Evolutionary conservation across 768 basidiomycete species (phyloP).

Genomic region (Kwoniella dendrophila): DNA sequence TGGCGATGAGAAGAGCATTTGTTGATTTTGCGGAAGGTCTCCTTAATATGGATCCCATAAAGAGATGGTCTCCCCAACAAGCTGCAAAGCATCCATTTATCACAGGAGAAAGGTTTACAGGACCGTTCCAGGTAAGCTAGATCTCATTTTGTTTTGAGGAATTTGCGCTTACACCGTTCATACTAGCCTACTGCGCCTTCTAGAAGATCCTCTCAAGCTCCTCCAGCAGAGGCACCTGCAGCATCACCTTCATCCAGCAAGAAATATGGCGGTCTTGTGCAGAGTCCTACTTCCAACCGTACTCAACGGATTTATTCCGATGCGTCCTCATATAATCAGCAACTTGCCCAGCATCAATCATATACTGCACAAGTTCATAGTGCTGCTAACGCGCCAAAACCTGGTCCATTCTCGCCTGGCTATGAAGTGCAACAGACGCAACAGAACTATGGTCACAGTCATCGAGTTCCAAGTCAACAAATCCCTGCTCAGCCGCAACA

Average conservation of each 20-base stretch:
- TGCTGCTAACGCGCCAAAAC: constrained; percentile 55
- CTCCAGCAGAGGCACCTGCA: neutral
- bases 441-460: constrained; percentile 37
- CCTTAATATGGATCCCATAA: constrained; percentile 88
- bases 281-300: constrained; percentile 72
- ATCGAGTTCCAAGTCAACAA: constrained; percentile 36
- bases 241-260: constrained; percentile 33
- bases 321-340: constrained; percentile 91
- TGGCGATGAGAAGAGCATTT: constrained; percentile 90
- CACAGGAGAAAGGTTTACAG: constrained; percentile 89
- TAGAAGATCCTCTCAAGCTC: neutral
- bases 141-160: too few relatives aligned
- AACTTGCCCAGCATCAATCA: constrained; percentile 88
- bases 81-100: constrained; percentile 95
- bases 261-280: constrained; percentile 83
- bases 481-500: constrained; percentile 45
- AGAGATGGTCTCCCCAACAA: constrained; percentile 96
- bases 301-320: constrained; percentile 84
- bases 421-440: constrained; percentile 50
- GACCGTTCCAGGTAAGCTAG: constrained; percentile 53
- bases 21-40: constrained; percentile 97
- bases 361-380: constrained; percentile 85
- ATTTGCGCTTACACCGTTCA: neutral
- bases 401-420: constrained; percentile 35
- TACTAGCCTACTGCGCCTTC: constrained; percentile 3